Evolutionary conservation across 1,284 basidiomycete genomes (phyloP).

Genomic region (Trametes versicolor): DNA sequence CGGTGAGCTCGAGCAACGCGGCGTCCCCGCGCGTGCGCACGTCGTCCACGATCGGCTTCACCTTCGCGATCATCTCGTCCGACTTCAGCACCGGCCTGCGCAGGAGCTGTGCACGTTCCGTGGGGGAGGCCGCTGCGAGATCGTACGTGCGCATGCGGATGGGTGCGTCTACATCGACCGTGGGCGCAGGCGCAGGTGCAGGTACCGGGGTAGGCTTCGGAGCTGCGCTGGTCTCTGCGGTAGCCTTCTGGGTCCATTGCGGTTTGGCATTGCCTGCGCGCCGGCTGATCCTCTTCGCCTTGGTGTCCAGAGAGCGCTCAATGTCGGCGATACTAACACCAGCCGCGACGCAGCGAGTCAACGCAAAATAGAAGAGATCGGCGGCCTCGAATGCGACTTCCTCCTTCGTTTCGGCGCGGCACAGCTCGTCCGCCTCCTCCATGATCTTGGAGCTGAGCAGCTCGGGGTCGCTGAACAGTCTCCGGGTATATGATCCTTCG

Average conservation of each 20-base stretch:
- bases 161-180: conserved; percentile 46
- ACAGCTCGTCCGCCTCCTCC: conserved; percentile 98
- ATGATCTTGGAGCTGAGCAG: conserved; percentile 94
- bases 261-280: conserved; percentile 95
- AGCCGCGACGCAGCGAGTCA: conserved; percentile 87
- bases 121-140: conserved; percentile 61
- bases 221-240: conserved; percentile 38
- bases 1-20: conserved; percentile 90
- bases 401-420: conserved; percentile 82
- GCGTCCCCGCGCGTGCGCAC: conserved; percentile 88
- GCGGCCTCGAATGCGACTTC: conserved; percentile 97
- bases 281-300: conserved; percentile 89
- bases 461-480: conserved; percentile 86
- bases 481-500: conserved; percentile 91
- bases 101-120: conserved; percentile 78
- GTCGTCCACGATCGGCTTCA: conserved; percentile 93
- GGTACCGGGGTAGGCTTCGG: conserved; percentile 40
- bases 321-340: conserved; percentile 91
- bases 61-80: conserved; percentile 94
- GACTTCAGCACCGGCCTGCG: conserved; percentile 93
- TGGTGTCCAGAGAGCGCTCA: conserved; percentile 86
- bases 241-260: conserved; percentile 66
- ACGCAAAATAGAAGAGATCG: conserved; percentile 94
- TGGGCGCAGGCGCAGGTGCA: conserved; percentile 38
- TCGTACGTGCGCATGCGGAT: conserved; percentile 85